These are phyloP conservation scores for Knufia petricola DNA, from an alignment of 2,329 filamentous ascomycete species.

Conservation along the genomic window DNA sequence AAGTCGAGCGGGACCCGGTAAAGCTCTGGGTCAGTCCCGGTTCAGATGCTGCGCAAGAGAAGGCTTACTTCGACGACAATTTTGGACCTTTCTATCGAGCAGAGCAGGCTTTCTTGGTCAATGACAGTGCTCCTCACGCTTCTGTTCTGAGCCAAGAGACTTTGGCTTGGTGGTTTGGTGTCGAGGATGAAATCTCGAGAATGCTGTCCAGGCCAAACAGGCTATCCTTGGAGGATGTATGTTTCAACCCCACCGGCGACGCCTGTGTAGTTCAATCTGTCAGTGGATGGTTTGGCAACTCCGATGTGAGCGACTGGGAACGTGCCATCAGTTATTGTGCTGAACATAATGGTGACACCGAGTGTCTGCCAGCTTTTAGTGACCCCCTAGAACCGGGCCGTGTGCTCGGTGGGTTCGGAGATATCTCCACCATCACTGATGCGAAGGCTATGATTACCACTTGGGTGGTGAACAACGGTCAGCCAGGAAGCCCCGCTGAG, in stretches of 20 bases:
- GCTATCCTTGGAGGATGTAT: conserved; percentile 69
- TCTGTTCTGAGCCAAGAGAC: conserved; percentile 82
- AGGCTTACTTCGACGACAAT: conserved; percentile 81
- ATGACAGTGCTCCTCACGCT: conserved; percentile 56
- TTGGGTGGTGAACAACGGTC: conserved; percentile 86
- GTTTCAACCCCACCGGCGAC: conserved; percentile 83
- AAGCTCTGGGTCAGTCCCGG: conserved; percentile 93
- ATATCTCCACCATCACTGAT: conserved; percentile 49
- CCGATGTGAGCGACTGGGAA: conserved; percentile 60
- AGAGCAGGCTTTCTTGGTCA: conserved; percentile 88
- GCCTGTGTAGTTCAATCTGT: conserved; percentile 89
- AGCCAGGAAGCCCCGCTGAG: conserved; percentile 62
- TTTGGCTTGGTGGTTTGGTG: conserved; percentile 83
- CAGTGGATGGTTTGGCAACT: conserved; percentile 69
- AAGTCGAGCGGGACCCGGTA: conserved; percentile 84
- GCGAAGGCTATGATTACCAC: conserved; percentile 76
- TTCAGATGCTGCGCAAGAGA: conserved; percentile 82
- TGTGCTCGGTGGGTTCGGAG: conserved; percentile 71
- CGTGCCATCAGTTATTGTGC: conserved; percentile 63
- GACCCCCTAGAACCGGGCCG: conserved; percentile 80
- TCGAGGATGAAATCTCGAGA: conserved; percentile 66
- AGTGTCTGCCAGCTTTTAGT: conserved; percentile 78
- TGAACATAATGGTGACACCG: conserved; percentile 58
- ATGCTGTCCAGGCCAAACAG: conserved; percentile 61
- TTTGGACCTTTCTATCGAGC: conserved; percentile 95